Conservation (phyloP, 768 basidiomycete genomes). For the Rhodosporidiobolus sp. region DNA sequence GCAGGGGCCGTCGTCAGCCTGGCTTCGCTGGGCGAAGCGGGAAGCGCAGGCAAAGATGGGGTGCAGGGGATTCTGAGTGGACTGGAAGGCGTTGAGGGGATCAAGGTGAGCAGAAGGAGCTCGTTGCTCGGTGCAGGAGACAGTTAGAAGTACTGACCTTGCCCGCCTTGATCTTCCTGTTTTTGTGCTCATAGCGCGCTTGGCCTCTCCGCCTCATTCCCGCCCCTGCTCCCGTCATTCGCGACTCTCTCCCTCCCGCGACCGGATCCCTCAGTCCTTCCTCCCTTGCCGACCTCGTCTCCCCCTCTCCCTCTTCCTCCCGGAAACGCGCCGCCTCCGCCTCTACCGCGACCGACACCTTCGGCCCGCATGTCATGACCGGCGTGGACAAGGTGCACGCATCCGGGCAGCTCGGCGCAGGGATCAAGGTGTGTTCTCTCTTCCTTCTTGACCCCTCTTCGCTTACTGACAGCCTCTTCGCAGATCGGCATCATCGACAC, state of each 20-base stretch:
- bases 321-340: neutral
- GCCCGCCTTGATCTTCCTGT: neutral
- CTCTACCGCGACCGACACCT: conserved; percentile 10
- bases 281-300: neutral
- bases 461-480: too few relatives aligned
- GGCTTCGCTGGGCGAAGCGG: too few relatives aligned
- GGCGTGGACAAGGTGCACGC: conserved; percentile 67
- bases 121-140: neutral
- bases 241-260: neutral
- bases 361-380: conserved; percentile 29
- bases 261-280: neutral
- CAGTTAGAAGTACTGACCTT: neutral
- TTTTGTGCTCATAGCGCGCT: neutral
- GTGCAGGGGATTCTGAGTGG: neutral
- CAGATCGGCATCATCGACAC: conserved; percentile 63
- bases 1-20: neutral
- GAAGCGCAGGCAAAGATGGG: neutral
- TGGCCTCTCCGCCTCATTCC: conserved; percentile 4
- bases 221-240: neutral
- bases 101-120: conserved; percentile 7
- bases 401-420: conserved; percentile 60
- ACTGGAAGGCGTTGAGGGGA: neutral
- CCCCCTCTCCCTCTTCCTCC: neutral
- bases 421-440: too few relatives aligned
- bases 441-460: too few relatives aligned